These are phyloP conservation scores for Cytospora piceicola DNA, from an alignment of 2,329 filamentous ascomycete genomes.

Conservation along the genomic window DNA sequence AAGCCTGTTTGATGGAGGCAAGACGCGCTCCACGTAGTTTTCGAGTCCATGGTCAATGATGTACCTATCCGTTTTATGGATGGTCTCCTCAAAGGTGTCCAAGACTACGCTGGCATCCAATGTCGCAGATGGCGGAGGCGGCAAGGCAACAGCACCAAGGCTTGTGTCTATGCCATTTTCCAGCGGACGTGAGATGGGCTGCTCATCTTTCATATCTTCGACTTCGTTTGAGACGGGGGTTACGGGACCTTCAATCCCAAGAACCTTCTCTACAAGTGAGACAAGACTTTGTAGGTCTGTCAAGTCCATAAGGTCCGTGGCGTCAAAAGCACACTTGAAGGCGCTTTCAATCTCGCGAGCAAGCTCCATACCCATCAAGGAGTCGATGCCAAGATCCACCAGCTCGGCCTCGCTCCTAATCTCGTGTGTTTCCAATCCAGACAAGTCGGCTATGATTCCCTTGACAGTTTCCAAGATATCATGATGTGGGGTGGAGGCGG, in stretches of 20 bases:
- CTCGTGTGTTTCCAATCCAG: slow-evolving; percentile 38
- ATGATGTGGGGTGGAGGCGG: not conserved
- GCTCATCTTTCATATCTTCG: not conserved
- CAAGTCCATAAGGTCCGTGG: slow-evolving; percentile 11
- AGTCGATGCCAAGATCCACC: slow-evolving; percentile 54
- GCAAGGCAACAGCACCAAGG: not conserved
- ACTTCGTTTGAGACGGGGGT: not conserved
- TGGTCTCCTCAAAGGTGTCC: slow-evolving; percentile 4
- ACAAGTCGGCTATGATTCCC: slow-evolving; percentile 14
- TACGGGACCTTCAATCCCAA: not conserved
- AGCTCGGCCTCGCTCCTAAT: slow-evolving; percentile 43
- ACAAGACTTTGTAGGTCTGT: slow-evolving; percentile 13
- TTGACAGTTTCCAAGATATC: not conserved
- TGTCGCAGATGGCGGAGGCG: not conserved
- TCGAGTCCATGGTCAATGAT: not conserved
- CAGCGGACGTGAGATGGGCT: not conserved
- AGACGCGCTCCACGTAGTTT: slow-evolving; percentile 36
- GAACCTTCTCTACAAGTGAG: not conserved
- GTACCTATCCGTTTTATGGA: not conserved
- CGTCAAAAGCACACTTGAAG: slow-evolving; percentile 40
- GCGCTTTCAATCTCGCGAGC: slow-evolving; percentile 45
- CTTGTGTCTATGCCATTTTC: not conserved
- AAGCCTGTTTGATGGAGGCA: slow-evolving; percentile 36
- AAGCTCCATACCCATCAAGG: slow-evolving; percentile 54
- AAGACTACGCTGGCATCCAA: not conserved